phyloP scores from a whole-genome alignment of 2,329 filamentous ascomycete genomes.

The Phyllosticta citrichinensis region DNA sequence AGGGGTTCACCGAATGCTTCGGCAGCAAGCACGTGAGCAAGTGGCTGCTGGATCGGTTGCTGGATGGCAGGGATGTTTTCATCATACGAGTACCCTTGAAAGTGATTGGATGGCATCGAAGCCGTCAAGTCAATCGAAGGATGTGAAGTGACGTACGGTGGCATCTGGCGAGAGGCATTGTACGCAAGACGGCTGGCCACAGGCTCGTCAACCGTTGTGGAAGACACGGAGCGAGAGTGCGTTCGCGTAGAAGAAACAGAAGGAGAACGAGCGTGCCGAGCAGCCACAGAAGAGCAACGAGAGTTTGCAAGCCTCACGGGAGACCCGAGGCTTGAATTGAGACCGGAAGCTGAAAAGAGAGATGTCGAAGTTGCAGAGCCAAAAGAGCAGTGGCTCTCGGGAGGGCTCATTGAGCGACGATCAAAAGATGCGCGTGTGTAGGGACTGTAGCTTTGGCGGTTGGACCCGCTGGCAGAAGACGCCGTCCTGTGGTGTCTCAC shows the following conservation, averaged over 20 bases:
- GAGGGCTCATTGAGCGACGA: conserved; percentile 36
- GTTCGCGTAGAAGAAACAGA: conserved; percentile 30
- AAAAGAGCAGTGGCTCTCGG: conserved; percentile 31
- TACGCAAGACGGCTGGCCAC: conserved; percentile 64
- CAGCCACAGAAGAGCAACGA: conserved; percentile 26
- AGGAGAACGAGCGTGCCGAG: conserved; percentile 28
- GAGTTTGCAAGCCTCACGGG: conserved; percentile 44
- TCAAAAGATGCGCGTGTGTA: conserved; percentile 38
- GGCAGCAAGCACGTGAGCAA: conserved; percentile 30
- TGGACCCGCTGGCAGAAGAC: conserved; percentile 42
- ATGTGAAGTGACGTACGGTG: conserved; percentile 42
- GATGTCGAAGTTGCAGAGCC: conserved; percentile 35
- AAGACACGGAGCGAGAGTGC: conserved; percentile 50
- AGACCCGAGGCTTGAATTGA: conserved; percentile 48
- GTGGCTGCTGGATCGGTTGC: conserved; percentile 35
- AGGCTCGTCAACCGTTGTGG: conserved; percentile 56
- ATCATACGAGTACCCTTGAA: conserved; percentile 13
- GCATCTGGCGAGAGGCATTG: conserved; percentile 73
- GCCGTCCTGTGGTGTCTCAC: conserved; percentile 48
- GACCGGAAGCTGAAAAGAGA: conserved; percentile 25
- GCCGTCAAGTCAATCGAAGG: conserved; percentile 29
- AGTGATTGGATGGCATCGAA: conserved; percentile 27
- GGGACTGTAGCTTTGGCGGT: conserved; percentile 34
- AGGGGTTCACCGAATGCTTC: conserved; percentile 26
- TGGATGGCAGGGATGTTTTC: conserved; percentile 21